Percentiles rank a stretch among this genome's conserved stretches.
phyloP scores from a whole-genome alignment of 1,139 yeast species.

The Arxiozyma bovina region DNA sequence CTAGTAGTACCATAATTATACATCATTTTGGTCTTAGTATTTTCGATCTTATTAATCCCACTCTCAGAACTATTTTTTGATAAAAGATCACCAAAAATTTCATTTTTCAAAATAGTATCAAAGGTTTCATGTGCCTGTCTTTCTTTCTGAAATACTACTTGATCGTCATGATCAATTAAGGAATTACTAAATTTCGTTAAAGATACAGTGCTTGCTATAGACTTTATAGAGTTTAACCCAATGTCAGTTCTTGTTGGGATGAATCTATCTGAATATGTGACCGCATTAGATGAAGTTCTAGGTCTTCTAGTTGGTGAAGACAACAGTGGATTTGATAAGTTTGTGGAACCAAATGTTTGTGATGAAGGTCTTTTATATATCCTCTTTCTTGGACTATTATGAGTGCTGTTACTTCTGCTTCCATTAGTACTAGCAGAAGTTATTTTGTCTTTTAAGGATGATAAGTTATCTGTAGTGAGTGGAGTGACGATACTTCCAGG shows the following conservation, averaged over 20 bases:
- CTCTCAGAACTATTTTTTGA: conserved; percentile 22
- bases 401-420: conserved; percentile 8
- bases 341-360: background rate
- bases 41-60: conserved; percentile 26
- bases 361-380: conserved; percentile 20
- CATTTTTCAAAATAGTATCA: conserved; percentile 78
- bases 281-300: conserved; percentile 18
- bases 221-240: conserved; percentile 78
- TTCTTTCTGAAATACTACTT: conserved; percentile 57
- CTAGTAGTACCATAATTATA: background rate
- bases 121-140: conserved; percentile 84
- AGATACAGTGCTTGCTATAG: conserved; percentile 47
- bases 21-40: conserved; percentile 13
- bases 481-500: conserved; percentile 21
- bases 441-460: background rate
- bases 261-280: conserved; percentile 63
- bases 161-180: conserved; percentile 37
- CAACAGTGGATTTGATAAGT: conserved; percentile 12
- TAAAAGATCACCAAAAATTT: conserved; percentile 79
- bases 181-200: conserved; percentile 22
- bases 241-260: conserved; percentile 82
- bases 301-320: conserved; percentile 29
- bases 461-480: conserved; percentile 17
- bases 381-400: conserved; percentile 5
- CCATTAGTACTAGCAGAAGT: conserved; percentile 23